phyloP scores from a whole-genome alignment of 73 alveolate species.

The Paramecium pentaurelia region DNA sequence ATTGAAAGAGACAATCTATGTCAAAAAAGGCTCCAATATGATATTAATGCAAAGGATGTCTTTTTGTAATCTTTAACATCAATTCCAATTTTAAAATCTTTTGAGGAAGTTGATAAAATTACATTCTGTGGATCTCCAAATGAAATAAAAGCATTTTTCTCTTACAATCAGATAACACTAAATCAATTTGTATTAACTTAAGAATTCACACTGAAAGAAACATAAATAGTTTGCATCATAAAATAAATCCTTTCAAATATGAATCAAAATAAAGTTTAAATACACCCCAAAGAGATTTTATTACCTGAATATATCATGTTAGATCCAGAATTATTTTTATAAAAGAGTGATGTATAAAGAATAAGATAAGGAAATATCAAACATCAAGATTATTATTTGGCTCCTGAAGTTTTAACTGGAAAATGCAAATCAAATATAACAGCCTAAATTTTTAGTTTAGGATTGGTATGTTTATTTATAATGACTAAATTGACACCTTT shows the following conservation, averaged over 20 bases:
- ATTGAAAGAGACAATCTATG: not conserved
- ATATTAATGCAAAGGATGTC: not conserved
- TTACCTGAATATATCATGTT: not conserved
- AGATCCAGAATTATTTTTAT: not conserved
- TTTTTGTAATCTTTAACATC: not conserved
- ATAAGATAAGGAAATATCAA: not conserved
- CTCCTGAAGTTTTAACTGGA: conserved; percentile 5
- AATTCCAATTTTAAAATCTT: not conserved
- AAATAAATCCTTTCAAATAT: not conserved
- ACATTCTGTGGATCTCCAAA: not conserved
- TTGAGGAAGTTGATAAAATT: not conserved
- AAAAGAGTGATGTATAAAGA: not conserved
- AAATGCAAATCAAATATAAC: not conserved
- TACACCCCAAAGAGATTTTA: conserved; percentile 11
- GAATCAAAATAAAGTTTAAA: not conserved
- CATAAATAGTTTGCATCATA: not conserved
- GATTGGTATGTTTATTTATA: not conserved
- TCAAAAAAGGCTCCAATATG: not conserved
- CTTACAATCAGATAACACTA: not conserved
- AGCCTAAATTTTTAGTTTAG: not conserved
- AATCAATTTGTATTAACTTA: not conserved
- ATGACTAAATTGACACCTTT: not conserved
- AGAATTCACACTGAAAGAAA: not conserved
- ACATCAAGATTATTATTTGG: conserved; percentile 4
- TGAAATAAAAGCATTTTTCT: not conserved